Evolutionary conservation across 129 eudicot species (phyloP).

Genomic region (Pittosporum tobira): DNA sequence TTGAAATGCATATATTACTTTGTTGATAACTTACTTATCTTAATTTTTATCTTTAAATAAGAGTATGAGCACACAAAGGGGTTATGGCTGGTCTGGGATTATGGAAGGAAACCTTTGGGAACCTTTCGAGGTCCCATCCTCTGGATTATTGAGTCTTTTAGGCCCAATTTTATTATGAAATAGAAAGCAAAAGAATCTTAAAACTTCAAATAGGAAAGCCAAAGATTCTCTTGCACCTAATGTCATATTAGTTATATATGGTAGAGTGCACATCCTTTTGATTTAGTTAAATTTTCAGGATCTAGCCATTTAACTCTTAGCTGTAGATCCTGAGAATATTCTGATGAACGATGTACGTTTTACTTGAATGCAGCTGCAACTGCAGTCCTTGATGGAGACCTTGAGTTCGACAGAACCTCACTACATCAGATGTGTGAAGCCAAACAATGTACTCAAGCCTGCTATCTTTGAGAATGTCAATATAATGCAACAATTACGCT

Average conservation of each 20-base stretch:
- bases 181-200: too few species aligned
- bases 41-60: too few species aligned
- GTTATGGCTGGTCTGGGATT: neutral
- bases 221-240: neutral
- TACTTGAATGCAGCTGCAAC: slow-evolving; percentile 73
- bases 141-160: too few species aligned
- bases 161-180: too few species aligned
- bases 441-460: slow-evolving; percentile 87
- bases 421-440: slow-evolving; percentile 99
- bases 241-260: too few species aligned
- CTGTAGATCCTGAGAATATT: slow-evolving; percentile 13
- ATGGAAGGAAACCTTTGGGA: too few species aligned
- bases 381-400: slow-evolving; percentile 95
- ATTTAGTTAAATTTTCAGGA: slow-evolving; percentile 5
- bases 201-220: too few species aligned
- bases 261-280: too few species aligned
- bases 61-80: neutral
- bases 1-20: neutral
- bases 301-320: neutral
- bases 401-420: slow-evolving; percentile 92
- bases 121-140: too few species aligned
- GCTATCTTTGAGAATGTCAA: slow-evolving; percentile 88
- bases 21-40: neutral
- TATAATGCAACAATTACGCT: slow-evolving; percentile 84
- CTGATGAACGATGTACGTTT: slow-evolving; percentile 20